Evolutionary conservation across 2,329 filamentous ascomycete genomes (phyloP).

Genomic region (Aspergillus sclerotialis): DNA sequence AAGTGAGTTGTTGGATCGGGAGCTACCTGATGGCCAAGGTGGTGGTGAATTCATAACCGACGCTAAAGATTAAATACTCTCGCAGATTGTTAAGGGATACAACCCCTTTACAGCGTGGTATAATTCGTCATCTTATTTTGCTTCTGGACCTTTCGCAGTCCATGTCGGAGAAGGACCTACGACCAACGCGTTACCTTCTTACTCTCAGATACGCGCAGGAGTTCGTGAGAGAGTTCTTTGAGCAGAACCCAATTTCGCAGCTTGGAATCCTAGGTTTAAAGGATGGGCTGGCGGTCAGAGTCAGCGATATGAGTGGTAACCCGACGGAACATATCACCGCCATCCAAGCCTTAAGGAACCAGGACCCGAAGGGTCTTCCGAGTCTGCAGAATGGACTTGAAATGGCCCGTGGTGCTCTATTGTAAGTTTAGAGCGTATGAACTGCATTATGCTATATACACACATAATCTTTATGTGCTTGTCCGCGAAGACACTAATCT

Average conservation of each 20-base stretch:
- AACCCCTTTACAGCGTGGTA: constrained; percentile 88
- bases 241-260: constrained; percentile 97
- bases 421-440: too few species aligned
- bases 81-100: constrained; percentile 80
- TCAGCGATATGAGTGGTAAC: constrained; percentile 88
- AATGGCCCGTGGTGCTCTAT: constrained; percentile 88
- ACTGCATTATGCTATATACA: too few species aligned
- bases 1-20: constrained; percentile 49
- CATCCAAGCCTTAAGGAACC: constrained; percentile 58
- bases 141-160: constrained; percentile 87
- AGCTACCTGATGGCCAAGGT: too few species aligned
- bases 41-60: constrained; percentile 4
- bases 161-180: constrained; percentile 91
- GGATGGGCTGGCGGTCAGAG: constrained; percentile 76
- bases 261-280: constrained; percentile 88
- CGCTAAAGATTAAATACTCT: constrained; percentile 9
- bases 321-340: constrained; percentile 79
- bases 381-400: constrained; percentile 92
- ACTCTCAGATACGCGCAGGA: constrained; percentile 75
- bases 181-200: constrained; percentile 78
- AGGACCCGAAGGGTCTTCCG: constrained; percentile 66
- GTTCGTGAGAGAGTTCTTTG: constrained; percentile 92
- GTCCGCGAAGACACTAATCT: background rate
- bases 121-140: constrained; percentile 91
- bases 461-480: background rate